These are phyloP conservation scores for Haplographium delicatum DNA, from an alignment of 495 filamentous ascomycete genomes.

Conservation along the genomic window DNA sequence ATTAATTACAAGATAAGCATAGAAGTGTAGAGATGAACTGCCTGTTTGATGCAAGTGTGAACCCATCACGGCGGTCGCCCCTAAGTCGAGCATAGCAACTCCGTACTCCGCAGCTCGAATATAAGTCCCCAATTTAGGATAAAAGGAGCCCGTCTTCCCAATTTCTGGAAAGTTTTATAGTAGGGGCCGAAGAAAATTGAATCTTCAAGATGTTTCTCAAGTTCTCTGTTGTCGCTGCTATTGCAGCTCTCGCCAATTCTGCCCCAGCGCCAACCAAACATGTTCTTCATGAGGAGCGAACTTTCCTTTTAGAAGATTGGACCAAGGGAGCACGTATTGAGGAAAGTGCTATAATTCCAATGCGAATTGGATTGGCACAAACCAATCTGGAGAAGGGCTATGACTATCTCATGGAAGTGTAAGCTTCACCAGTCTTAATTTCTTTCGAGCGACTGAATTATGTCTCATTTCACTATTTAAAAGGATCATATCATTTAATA, in stretches of 20 bases:
- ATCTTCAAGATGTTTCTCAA: slow-evolving; percentile 13
- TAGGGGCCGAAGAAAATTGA: too few relatives aligned
- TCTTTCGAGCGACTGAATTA: too few relatives aligned
- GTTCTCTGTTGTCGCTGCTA: slow-evolving; percentile 14
- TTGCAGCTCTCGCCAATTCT: slow-evolving; percentile 29
- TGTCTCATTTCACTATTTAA: too few relatives aligned
- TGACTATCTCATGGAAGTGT: slow-evolving; percentile 48
- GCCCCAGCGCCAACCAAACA: slow-evolving; percentile 33
- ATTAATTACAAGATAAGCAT: too few relatives aligned
- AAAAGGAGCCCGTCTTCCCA: background rate
- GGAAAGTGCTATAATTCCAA: slow-evolving; percentile 32
- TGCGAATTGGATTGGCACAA: slow-evolving; percentile 49
- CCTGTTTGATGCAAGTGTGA: too few relatives aligned
- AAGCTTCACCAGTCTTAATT: slow-evolving; percentile 16
- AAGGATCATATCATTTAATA: too few relatives aligned
- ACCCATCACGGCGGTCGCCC: too few relatives aligned
- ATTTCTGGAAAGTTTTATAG: background rate
- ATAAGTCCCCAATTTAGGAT: too few relatives aligned
- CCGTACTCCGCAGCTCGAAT: too few relatives aligned
- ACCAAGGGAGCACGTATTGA: slow-evolving; percentile 21
- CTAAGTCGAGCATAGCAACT: too few relatives aligned
- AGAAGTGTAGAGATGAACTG: too few relatives aligned
- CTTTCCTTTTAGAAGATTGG: slow-evolving; percentile 24
- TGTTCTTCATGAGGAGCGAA: slow-evolving; percentile 38
- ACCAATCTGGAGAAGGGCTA: slow-evolving; percentile 44